Percentiles rank a stretch among this genome's conserved stretches.
These are phyloP conservation scores for Wallacemonas sp. DNA, from an alignment of 208 protist species.

Conservation along the genomic window DNA sequence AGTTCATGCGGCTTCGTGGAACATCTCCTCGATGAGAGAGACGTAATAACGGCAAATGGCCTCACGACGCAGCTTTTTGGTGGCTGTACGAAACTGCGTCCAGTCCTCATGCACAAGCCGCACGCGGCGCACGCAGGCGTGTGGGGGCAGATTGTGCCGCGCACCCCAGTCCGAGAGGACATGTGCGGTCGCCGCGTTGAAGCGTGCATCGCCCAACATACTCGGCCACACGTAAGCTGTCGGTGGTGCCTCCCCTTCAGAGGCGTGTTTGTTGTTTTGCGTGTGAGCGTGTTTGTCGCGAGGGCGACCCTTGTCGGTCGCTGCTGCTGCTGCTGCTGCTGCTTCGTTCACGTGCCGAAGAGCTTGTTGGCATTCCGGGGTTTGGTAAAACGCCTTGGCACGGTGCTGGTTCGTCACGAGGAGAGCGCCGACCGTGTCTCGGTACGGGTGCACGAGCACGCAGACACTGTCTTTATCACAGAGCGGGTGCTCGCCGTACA, in stretches of 20 bases:
- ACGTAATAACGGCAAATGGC: constrained; percentile 45
- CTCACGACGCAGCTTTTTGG: constrained; percentile 53
- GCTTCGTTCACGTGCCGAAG: not conserved
- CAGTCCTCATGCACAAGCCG: constrained; percentile 69
- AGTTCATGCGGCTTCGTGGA: too few species aligned
- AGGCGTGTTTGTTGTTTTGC: too few species aligned
- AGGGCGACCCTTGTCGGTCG: too few species aligned
- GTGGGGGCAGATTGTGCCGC: constrained; percentile 20
- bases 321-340: too few species aligned
- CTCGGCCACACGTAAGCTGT: not conserved
- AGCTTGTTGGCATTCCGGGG: constrained; percentile 8
- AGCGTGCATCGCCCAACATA: not conserved
- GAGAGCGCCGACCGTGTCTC: not conserved
- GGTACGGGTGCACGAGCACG: constrained; percentile 49
- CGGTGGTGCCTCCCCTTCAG: too few species aligned
- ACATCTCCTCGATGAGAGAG: constrained; percentile 60
- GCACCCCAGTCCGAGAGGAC: constrained; percentile 25
- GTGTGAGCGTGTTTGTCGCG: too few species aligned
- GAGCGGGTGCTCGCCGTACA: constrained; percentile 56
- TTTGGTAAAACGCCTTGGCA: constrained; percentile 5
- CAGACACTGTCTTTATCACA: constrained; percentile 29
- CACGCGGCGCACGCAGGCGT: constrained; percentile 44
- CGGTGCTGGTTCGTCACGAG: constrained; percentile 30
- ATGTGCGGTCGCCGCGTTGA: constrained; percentile 41
- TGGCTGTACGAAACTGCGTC: constrained; percentile 62